A percentile compares a stretch with the other conserved stretches of the same genome.
Evolutionary conservation across 2,329 filamentous ascomycete genomes (phyloP).

Genomic region (Diaporthe longicolla): DNA sequence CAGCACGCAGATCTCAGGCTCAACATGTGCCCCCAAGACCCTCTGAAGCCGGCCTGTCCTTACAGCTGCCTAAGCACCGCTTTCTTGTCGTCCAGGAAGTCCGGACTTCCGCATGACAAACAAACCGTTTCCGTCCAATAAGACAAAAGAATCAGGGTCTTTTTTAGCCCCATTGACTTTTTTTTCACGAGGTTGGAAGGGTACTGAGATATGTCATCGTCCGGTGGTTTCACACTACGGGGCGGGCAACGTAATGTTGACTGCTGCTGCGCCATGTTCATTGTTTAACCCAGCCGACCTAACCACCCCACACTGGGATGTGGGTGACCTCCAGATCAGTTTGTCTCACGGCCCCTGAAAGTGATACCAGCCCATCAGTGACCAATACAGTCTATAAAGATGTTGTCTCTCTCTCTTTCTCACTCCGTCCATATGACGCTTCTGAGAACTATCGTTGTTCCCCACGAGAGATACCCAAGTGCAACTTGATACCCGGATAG

Average conservation of each 20-base stretch:
- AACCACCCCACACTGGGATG: constrained; percentile 37
- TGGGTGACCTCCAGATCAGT: constrained; percentile 24
- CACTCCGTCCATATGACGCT: constrained; percentile 1
- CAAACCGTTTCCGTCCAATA: constrained; percentile 25
- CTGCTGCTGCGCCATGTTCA: constrained; percentile 35
- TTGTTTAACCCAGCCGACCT: constrained; percentile 29
- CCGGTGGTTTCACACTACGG: constrained; percentile 36
- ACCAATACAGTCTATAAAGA: constrained; percentile 37
- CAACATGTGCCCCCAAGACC: constrained; percentile 6
- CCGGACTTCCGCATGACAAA: constrained; percentile 7
- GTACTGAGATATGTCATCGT: constrained; percentile 25
- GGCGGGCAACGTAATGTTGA: constrained; percentile 36
- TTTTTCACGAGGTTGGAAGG: constrained; percentile 5
- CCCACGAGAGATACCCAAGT: constrained; percentile 8
- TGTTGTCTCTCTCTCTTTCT: constrained; percentile 18
- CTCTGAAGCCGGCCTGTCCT: constrained; percentile 6
- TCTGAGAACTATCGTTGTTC: background rate
- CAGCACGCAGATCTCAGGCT: constrained; percentile 23
- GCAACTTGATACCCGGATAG: background rate
- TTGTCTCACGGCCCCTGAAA: constrained; percentile 27
- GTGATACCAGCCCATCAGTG: background rate
- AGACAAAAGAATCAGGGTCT: background rate
- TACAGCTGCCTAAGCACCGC: constrained; percentile 8
- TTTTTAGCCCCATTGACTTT: constrained; percentile 12
- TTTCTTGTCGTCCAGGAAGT: constrained; percentile 21